Conservation (phyloP, 2,329 filamentous ascomycete genomes). For the Penicillium sp. region DNA sequence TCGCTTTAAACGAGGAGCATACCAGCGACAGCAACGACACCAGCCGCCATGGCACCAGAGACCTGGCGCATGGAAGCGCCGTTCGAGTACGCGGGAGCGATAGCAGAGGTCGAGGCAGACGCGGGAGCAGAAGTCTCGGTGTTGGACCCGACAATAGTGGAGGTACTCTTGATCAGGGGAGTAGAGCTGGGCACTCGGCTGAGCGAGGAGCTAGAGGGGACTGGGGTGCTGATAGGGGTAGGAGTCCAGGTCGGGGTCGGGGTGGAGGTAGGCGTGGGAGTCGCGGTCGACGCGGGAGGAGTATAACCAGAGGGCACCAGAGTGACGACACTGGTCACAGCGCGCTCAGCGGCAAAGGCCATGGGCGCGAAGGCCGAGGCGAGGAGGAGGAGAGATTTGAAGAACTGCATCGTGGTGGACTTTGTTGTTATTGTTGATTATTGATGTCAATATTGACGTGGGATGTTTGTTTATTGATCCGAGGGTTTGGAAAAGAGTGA, state of each 20-base stretch:
- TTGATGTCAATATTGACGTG: conserved; percentile 14
- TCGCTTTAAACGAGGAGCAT: conserved; percentile 37
- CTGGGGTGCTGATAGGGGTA: conserved; percentile 21
- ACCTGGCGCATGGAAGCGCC: conserved; percentile 31
- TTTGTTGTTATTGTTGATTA: conserved; percentile 10
- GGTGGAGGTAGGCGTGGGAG: conserved; percentile 21
- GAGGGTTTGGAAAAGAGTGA: conserved; percentile 30
- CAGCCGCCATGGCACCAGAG: conserved; percentile 35
- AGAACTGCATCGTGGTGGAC: conserved; percentile 38
- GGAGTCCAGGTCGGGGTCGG: conserved; percentile 24
- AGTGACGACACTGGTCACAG: conserved; percentile 35
- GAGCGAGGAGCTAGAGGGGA: conserved; percentile 18
- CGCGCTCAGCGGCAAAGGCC: conserved; percentile 32
- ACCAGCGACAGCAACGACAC: conserved; percentile 38
- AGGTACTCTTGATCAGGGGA: conserved; percentile 23
- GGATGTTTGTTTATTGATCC: conserved; percentile 1
- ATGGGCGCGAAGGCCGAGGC: conserved; percentile 34
- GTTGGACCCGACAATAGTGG: conserved; percentile 12
- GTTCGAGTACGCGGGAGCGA: conserved; percentile 18
- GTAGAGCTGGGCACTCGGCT: conserved; percentile 25
- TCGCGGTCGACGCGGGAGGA: conserved; percentile 23
- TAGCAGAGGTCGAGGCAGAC: conserved; percentile 21
- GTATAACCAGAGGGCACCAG: conserved; percentile 30
- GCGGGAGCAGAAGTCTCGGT: conserved; percentile 8
- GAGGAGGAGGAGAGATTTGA: conserved; percentile 38